These are phyloP conservation scores for Fusarium sp. DNA, from an alignment of 2,329 filamentous ascomycete genomes.

Conservation along the genomic window DNA sequence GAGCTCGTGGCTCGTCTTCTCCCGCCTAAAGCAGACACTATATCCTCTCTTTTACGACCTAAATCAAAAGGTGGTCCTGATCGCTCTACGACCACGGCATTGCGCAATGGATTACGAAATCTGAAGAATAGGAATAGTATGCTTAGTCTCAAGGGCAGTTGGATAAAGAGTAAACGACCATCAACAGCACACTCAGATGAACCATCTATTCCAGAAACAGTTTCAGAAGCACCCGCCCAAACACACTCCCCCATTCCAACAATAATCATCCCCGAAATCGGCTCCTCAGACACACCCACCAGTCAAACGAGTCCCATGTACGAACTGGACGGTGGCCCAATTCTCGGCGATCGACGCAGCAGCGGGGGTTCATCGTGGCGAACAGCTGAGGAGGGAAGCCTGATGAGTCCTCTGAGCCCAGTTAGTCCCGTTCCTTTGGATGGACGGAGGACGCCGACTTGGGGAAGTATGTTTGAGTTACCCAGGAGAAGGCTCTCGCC, in stretches of 20 bases:
- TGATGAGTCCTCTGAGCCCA: background rate
- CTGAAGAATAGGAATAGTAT: constrained; percentile 40
- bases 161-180: constrained; percentile 41
- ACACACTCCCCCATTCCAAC: background rate
- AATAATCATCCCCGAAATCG: constrained; percentile 1
- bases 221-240: background rate
- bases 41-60: constrained; percentile 22
- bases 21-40: constrained; percentile 22
- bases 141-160: constrained; percentile 41
- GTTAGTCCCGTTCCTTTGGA: constrained; percentile 23
- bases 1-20: constrained; percentile 53
- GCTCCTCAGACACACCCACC: constrained; percentile 3
- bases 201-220: background rate
- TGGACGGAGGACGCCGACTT: background rate
- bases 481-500: constrained; percentile 6
- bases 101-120: constrained; percentile 38
- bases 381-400: background rate
- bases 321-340: constrained; percentile 1
- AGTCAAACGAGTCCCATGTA: background rate
- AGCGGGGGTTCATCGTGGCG: constrained; percentile 23
- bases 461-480: constrained; percentile 15
- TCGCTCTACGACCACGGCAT: constrained; percentile 1
- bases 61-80: constrained; percentile 7
- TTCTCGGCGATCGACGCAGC: constrained; percentile 9
- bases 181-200: background rate